phyloP scores from a whole-genome alignment of 2,329 filamentous ascomycete genomes.

The Fusarium napiforme region DNA sequence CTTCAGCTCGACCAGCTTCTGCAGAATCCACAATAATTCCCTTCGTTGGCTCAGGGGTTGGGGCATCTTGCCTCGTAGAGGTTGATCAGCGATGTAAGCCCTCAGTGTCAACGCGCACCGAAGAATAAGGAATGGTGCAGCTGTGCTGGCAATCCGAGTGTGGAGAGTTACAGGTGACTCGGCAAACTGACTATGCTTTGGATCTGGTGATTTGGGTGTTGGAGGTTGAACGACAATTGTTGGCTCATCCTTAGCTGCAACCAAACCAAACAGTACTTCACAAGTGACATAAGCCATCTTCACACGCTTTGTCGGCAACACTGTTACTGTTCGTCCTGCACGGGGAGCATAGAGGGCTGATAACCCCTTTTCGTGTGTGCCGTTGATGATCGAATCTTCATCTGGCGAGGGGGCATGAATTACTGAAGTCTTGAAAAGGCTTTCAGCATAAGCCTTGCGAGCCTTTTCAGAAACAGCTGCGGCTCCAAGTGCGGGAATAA shows the following conservation, averaged over 20 bases:
- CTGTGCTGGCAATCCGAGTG: constrained; percentile 75
- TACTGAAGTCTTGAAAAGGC: constrained; percentile 83
- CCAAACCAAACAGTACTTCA: constrained; percentile 79
- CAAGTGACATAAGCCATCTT: constrained; percentile 84
- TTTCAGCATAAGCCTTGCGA: constrained; percentile 76
- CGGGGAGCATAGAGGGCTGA: constrained; percentile 69
- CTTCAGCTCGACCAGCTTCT: constrained; percentile 71
- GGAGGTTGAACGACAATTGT: constrained; percentile 54
- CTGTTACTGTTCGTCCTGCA: constrained; percentile 77
- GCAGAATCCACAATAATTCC: constrained; percentile 79
- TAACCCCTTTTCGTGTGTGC: constrained; percentile 63
- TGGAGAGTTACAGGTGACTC: constrained; percentile 51
- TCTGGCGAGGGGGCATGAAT: constrained; percentile 72
- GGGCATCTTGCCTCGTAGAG: constrained; percentile 87
- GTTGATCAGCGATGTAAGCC: constrained; percentile 90
- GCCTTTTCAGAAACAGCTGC: constrained; percentile 72
- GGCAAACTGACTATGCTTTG: constrained; percentile 33
- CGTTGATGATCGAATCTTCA: constrained; percentile 66
- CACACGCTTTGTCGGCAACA: constrained; percentile 71
- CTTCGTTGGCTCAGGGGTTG: constrained; percentile 83
- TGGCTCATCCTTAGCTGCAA: constrained; percentile 58
- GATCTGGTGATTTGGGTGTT: constrained; percentile 55
- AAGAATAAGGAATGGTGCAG: constrained; percentile 84
- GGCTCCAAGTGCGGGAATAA: constrained; percentile 79
- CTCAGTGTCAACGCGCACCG: constrained; percentile 84